Evolutionary conservation across 2,329 filamentous ascomycete genomes (phyloP), one percentile per base, ranked within the genome.

Genomic region (Aspergillus pseudotamarii): DNA sequence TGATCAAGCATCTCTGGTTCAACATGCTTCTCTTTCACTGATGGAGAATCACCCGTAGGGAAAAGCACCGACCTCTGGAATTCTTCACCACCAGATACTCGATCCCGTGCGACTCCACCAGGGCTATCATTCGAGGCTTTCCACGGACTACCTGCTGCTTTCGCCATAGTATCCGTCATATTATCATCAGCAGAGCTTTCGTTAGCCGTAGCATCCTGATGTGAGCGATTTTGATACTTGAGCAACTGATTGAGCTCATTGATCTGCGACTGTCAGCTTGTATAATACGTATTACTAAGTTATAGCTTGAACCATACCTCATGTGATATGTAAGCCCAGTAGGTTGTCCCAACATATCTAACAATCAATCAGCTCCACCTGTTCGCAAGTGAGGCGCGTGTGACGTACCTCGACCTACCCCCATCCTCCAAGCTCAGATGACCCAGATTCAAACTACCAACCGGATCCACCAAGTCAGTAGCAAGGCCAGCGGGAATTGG

Each of bases 261-360:
- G 41, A 81, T 80, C 78, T 80, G 59, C 14, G 66, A 57, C 26
- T 6, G 36, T 32, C 1, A 43, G 36, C 19, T 6, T 9, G 6
- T 5, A 34, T 30, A 2, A 16, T 21, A 5, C 8, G n/a, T 14
- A 9, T 4, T 19, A 14, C 11, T 14, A 23, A n/a, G 5, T 6
- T 5, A 34, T 3, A 19, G 4, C 4, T 21, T 48, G 6, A 12
- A 26, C 28, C 46, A 59, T 75, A 80, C 78, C 72, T 81, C 79
- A 38, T 79, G 74, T 10, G 78, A 79, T 36, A 81, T 80, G 68
- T 80, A 81, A 30, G 79, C 79, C 78, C 78, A 81, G 63, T 80
- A 81, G 12, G 79, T 81, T 6, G 78, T 81, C 26, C 79, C 79
- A 26, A 81, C 79, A 64, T 81, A 81, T 73, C 79, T 80, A 63